phyloP scores from a whole-genome alignment of 805 yeast species.

The Myxozyma udenii region DNA sequence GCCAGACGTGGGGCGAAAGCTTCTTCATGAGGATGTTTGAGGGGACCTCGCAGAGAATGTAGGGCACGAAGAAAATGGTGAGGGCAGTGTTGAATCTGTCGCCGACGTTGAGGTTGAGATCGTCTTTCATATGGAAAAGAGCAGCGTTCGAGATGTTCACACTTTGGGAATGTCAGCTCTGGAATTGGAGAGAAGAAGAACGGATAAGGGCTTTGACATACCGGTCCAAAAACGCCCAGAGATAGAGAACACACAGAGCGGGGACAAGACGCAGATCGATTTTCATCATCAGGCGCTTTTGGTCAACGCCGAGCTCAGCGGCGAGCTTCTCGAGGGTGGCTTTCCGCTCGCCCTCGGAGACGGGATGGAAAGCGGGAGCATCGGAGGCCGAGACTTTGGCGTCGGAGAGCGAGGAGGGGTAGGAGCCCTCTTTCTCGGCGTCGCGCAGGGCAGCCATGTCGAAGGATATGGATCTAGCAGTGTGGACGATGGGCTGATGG shows the following conservation, averaged over 20 bases:
- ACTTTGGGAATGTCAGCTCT: conserved; percentile 10
- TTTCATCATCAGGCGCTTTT: conserved; percentile 57
- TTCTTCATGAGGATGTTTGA: conserved; percentile 60
- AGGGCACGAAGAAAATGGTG: conserved; percentile 70
- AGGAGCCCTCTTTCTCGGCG: background rate
- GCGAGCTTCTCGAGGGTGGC: conserved; percentile 40
- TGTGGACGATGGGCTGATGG: too few species aligned
- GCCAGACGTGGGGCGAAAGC: conserved; percentile 63
- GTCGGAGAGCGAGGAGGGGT: background rate
- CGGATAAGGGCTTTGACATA: background rate
- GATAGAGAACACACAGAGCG: conserved; percentile 69
- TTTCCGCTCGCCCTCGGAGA: background rate
- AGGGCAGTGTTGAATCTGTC: conserved; percentile 62
- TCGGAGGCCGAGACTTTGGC: background rate
- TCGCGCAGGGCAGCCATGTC: too few species aligned
- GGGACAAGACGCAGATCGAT: conserved; percentile 69
- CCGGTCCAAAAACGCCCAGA: conserved; percentile 74
- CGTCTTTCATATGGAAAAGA: conserved; percentile 61
- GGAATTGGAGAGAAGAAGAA: background rate
- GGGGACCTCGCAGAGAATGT: conserved; percentile 54
- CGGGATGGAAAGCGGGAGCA: background rate
- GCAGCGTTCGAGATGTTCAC: conserved; percentile 81
- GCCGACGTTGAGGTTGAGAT: conserved; percentile 50
- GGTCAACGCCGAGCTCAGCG: conserved; percentile 49
- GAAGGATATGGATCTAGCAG: too few species aligned